These are phyloP conservation scores for Paraphaeosphaeria sporulosa DNA, from an alignment of 2,329 filamentous ascomycete species.

Conservation along the genomic window DNA sequence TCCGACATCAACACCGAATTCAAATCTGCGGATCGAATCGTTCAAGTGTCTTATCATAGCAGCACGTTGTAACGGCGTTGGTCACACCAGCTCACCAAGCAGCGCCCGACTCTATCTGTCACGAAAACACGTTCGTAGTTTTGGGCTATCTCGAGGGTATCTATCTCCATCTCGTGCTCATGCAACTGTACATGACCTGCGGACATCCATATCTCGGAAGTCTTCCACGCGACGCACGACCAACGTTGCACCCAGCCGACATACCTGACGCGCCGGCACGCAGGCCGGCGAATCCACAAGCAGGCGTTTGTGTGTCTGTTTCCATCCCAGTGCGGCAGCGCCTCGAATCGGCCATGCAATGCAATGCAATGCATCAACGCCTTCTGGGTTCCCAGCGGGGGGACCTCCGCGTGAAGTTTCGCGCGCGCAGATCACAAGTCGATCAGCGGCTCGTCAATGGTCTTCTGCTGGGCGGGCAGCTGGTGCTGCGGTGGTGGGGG, in stretches of 20 bases:
- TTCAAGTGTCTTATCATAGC: too few relatives aligned
- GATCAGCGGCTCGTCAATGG: slow-evolving; percentile 79
- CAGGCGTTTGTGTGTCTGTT: background rate
- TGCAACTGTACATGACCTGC: background rate
- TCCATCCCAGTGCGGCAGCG: background rate
- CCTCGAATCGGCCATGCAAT: background rate
- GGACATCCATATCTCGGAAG: background rate
- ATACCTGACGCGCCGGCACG: too few relatives aligned
- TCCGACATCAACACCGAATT: background rate
- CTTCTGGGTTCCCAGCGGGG: too few relatives aligned
- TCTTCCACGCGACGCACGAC: too few relatives aligned
- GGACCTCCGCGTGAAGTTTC: background rate
- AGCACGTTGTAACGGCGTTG: too few relatives aligned
- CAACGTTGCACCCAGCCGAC: too few relatives aligned
- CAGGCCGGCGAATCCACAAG: too few relatives aligned
- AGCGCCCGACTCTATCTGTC: background rate
- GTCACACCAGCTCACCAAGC: too few relatives aligned
- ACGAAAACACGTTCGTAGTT: background rate
- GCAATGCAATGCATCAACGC: background rate
- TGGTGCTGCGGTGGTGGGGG: slow-evolving; percentile 71
- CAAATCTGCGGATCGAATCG: background rate
- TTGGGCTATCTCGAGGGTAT: slow-evolving; percentile 1
- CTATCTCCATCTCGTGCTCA: background rate
- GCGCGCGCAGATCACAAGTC: slow-evolving; percentile 64
- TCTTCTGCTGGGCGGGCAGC: slow-evolving; percentile 56